Conservation (phyloP, 352 stramenopile genomes). For the Stephanocyclus meneghinianus region DNA sequence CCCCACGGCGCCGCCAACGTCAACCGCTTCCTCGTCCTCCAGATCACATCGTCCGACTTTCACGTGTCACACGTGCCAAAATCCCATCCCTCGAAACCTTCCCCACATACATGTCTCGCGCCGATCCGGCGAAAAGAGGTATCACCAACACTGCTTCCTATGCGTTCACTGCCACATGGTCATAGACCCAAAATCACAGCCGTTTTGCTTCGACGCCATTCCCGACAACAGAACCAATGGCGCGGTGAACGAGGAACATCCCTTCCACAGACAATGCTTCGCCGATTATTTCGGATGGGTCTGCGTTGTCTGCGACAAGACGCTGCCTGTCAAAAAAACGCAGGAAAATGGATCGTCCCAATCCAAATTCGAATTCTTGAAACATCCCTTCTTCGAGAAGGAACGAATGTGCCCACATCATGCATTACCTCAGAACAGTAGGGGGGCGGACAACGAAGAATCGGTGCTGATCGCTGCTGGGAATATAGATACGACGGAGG, state of each 20-base stretch:
- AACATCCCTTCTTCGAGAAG: conserved; percentile 72
- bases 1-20: neutral
- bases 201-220: conserved; percentile 12
- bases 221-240: neutral
- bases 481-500: neutral
- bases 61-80: neutral
- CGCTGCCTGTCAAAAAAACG: conserved; percentile 32
- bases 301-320: conserved; percentile 61
- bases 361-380: conserved; percentile 51
- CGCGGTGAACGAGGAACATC: conserved; percentile 19
- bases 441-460: neutral
- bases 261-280: conserved; percentile 61
- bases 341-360: conserved; percentile 15
- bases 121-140: conserved; percentile 1
- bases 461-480: neutral
- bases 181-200: conserved; percentile 15
- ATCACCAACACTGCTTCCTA: conserved; percentile 23
- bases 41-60: neutral
- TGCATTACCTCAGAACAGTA: neutral
- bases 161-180: conserved; percentile 25
- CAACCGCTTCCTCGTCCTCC: neutral
- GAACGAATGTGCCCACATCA: conserved; percentile 55
- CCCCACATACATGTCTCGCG: conserved; percentile 4
- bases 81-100: neutral
- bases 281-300: conserved; percentile 58